phyloP scores from a whole-genome alignment of 306 rosid species.

The Senna siamea region DNA sequence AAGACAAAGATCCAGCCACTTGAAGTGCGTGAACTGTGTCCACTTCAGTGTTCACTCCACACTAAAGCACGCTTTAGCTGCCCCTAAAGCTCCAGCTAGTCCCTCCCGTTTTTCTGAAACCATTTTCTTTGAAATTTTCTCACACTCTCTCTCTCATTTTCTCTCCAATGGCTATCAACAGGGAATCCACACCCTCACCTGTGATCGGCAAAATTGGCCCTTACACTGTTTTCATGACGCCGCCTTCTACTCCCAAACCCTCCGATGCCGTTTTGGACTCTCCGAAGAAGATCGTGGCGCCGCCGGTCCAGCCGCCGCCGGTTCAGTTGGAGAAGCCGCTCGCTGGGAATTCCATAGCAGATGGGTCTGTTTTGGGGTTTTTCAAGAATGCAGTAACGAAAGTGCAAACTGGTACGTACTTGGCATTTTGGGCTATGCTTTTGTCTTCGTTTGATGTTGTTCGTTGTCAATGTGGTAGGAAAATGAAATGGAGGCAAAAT shows the following conservation, averaged over 20 bases:
- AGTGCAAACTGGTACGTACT: slow-evolving; percentile 72
- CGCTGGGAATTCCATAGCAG: slow-evolving; percentile 35
- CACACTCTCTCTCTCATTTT: not conserved
- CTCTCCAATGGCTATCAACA: slow-evolving; percentile 70
- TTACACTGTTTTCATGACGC: slow-evolving; percentile 97
- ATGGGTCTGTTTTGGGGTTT: slow-evolving; percentile 64
- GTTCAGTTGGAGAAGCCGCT: slow-evolving; percentile 64
- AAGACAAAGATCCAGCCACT: slow-evolving; percentile 48
- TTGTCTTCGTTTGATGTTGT: not conserved
- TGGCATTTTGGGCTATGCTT: not conserved
- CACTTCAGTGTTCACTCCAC: slow-evolving; percentile 20
- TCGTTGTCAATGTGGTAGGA: not conserved
- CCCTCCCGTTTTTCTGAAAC: too few species aligned
- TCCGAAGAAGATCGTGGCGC: slow-evolving; percentile 67
- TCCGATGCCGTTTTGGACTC: slow-evolving; percentile 50
- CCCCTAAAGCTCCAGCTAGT: not conserved
- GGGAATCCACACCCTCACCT: slow-evolving; percentile 84
- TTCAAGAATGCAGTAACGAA: slow-evolving; percentile 76
- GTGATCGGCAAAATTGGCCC: slow-evolving; percentile 95
- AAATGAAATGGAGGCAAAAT: not conserved
- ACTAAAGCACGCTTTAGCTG: not conserved
- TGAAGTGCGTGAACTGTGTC: slow-evolving; percentile 56
- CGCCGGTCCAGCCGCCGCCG: slow-evolving; percentile 86
- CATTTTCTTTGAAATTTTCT: not conserved
- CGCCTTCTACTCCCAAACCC: slow-evolving; percentile 84